These are phyloP conservation scores for Xylaria castorea DNA, from an alignment of 495 filamentous ascomycete species.

Conservation along the genomic window DNA sequence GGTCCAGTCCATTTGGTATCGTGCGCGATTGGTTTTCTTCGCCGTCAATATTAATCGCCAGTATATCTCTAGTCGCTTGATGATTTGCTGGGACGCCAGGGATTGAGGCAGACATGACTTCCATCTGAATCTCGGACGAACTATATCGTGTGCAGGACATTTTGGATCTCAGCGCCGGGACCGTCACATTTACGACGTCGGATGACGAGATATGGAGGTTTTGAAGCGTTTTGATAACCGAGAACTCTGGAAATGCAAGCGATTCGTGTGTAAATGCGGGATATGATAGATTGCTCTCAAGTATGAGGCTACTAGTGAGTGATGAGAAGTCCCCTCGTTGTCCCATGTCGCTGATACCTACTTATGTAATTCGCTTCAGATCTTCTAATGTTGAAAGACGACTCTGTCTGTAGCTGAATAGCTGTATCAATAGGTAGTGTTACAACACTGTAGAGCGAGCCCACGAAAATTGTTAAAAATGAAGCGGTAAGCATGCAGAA, in stretches of 20 bases:
- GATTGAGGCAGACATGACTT: neutral
- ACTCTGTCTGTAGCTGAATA: neutral
- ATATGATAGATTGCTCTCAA: neutral
- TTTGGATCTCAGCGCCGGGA: conserved; percentile 1
- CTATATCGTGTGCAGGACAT: neutral
- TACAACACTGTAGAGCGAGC: neutral
- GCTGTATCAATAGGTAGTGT: neutral
- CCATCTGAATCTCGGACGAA: neutral
- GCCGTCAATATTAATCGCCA: neutral
- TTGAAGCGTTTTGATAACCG: neutral
- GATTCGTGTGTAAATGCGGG: neutral
- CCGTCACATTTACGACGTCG: neutral
- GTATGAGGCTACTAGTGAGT: neutral
- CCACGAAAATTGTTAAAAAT: neutral
- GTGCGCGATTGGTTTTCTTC: neutral
- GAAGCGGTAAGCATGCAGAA: neutral
- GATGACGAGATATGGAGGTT: neutral
- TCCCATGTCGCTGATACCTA: too few species aligned
- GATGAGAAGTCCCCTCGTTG: neutral
- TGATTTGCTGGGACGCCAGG: neutral
- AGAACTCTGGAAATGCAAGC: neutral
- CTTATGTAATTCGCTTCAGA: too few species aligned
- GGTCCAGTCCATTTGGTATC: neutral
- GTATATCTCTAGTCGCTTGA: neutral
- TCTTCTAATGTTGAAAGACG: too few species aligned